Evolutionary conservation across 192 early-diverging fungal genomes (phyloP).

Genomic region (Linnemannia hyalina): DNA sequence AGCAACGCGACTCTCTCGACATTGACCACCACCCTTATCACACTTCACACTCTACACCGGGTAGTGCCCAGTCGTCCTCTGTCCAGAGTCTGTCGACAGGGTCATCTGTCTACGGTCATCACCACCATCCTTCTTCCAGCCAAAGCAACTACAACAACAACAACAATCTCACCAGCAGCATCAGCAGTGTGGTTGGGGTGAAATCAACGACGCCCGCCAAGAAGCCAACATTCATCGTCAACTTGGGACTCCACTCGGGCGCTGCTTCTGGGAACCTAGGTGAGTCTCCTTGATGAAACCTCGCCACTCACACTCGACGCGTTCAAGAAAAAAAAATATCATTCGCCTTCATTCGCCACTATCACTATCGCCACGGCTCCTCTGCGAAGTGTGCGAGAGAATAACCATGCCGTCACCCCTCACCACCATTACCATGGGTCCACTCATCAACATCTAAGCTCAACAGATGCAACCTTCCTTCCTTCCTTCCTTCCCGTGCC

Average conservation of each 20-base stretch:
- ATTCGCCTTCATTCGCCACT: no score
- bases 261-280: conserved; percentile 67
- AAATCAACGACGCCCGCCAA: conserved; percentile 5
- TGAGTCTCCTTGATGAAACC: conserved; percentile 25
- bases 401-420: background rate
- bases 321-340: background rate
- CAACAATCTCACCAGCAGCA: background rate
- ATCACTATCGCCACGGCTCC: background rate
- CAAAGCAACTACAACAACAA: background rate
- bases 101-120: conserved; percentile 1
- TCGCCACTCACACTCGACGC: conserved; percentile 9
- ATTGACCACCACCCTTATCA: background rate
- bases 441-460: background rate
- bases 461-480: background rate
- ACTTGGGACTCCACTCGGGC: conserved; percentile 63
- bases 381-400: background rate
- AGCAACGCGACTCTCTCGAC: background rate
- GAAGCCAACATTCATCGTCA: conserved; percentile 28
- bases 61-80: background rate
- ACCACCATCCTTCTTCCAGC: background rate
- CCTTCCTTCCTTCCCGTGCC: background rate
- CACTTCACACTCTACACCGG: background rate
- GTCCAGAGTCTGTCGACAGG: background rate
- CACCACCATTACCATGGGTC: no score
- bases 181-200: background rate